Base-by-base conservation (phyloP, 2,329 filamentous ascomycete genomes). In the Nothophoma quercina region DNA sequence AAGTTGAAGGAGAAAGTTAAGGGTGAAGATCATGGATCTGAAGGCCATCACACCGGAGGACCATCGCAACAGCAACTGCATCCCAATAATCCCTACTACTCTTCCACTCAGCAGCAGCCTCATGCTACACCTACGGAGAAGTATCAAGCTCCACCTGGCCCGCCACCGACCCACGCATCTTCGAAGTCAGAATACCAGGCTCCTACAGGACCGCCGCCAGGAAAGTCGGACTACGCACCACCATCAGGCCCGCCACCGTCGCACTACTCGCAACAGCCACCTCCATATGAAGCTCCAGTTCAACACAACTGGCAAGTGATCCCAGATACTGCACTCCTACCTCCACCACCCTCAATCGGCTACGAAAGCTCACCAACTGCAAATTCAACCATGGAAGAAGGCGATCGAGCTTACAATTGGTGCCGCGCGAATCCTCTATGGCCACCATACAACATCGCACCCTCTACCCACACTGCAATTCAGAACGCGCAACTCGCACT, bases 291-390 rank as follows among this genome's bases (percentile, higher is more conserved):
- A 19, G 83, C 83, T 12, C 83, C 83, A 15, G 80, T 82, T 21
- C 85, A 85, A 61, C 88, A 91, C 69, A 85, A 89, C 73, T 92
- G 89, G 89, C 80, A 82, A 6, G 83, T 86, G 3, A 87, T 91
- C 1, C 88, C 89, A 0, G 89, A 92, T 70, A 91, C 85, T 1
- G 80, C 88, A 1, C 80, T 89, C 8, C 84, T 92, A 34, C 89
- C 89, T 1, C 88, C 88, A 0, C 89, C 89, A 1, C 89, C 89
- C 0, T 82, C 83, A 23, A 81, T 91, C 46, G 84, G 84, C 40
- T 85, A 85, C 64, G 85, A 89, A 54, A 76, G 72, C 25, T 91
- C 88, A 10, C 85, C 86, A 0, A 82, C 87, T 2, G 86, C 85
- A 67, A 93, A 93, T 71, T 87, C 90, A 1, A 83, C 83, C 2